Evolutionary conservation across 192 early-diverging fungal genomes (phyloP), one percentile per base, ranked within the genome.

Genomic region (Coemansia guatemalensis): DNA sequence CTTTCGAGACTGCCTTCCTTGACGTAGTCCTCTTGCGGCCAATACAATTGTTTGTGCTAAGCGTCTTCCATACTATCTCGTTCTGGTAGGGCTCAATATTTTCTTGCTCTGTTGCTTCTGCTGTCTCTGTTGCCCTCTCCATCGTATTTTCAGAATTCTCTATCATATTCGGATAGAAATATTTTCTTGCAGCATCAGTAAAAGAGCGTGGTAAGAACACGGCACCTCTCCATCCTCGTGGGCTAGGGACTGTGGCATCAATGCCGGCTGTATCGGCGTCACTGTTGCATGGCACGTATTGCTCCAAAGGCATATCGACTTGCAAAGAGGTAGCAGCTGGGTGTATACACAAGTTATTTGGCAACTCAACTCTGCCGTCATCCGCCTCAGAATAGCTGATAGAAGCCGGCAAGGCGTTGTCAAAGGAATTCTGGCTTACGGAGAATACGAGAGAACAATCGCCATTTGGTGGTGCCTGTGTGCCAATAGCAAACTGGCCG

Each of bases 141-240:
- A 49, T 14, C 11, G 6, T 22, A 39, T 14, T 44, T 54, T 35
- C 21, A 14, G 11, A 25, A 53, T 25, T 6, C 12, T 20, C 41
- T 8, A 6, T 8, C 9, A 32, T 25, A 23, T 29, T 68, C 26
- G 55, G 24, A 21, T 56, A 30, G 25, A 35, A 67, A 6, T 29
- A 9, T 21, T 53, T 29, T 1, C 23, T 47, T 12, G 54, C 66
- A 7, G 65, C 56, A 21, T 67, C 60, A 0, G 71, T 55, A 32
- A 67, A 4, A 0, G 22, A 32, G 22, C 62, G 56, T 17, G 72
- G 72, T 22, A 74, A 32, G 57, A 68, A 74, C 9, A 74, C 66
- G 6, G 66, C 72, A 35, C 56, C 48, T 21, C 72, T 56, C 27
- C 72, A 65, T 17, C 26, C 14, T 3, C 68, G 68, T 20, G 53